These are phyloP conservation scores for Epichloe amarillans DNA, from an alignment of 2,329 filamentous ascomycete species.

Conservation along the genomic window DNA sequence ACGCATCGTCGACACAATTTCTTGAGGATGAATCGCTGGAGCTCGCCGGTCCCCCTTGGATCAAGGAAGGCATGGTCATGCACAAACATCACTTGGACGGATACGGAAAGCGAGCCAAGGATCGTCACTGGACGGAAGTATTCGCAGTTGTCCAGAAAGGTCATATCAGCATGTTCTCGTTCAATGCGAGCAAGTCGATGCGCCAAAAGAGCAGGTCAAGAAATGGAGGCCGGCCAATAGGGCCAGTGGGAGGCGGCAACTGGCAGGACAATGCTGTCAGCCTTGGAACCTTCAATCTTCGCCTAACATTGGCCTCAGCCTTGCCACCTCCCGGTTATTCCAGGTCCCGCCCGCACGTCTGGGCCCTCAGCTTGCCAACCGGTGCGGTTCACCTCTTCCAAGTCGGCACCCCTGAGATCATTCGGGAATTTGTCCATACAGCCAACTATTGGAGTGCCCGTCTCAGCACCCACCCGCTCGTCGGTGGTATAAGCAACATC, in stretches of 20 bases:
- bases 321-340: constrained; percentile 89
- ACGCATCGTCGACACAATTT: constrained; percentile 46
- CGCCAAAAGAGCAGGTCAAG: constrained; percentile 50
- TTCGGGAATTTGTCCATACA: constrained; percentile 84
- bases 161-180: constrained; percentile 87
- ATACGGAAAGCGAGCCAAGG: constrained; percentile 81
- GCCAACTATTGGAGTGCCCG: constrained; percentile 97
- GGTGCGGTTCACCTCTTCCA: constrained; percentile 98
- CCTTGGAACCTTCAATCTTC: constrained; percentile 72
- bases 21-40: constrained; percentile 89
- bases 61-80: constrained; percentile 89
- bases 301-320: constrained; percentile 82
- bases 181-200: constrained; percentile 66
- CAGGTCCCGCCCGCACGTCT: constrained; percentile 79
- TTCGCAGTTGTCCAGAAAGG: constrained; percentile 96
- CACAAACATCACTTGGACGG: constrained; percentile 94
- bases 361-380: constrained; percentile 81
- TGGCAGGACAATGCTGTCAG: constrained; percentile 96
- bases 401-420: constrained; percentile 87
- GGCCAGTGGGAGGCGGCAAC: constrained; percentile 83
- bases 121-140: constrained; percentile 86
- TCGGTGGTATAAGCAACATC: constrained; percentile 89
- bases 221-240: constrained; percentile 34
- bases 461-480: constrained; percentile 81
- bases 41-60: constrained; percentile 90